phyloP scores from a whole-genome alignment of 352 stramenopile species.

The Pythium oligandrum region DNA sequence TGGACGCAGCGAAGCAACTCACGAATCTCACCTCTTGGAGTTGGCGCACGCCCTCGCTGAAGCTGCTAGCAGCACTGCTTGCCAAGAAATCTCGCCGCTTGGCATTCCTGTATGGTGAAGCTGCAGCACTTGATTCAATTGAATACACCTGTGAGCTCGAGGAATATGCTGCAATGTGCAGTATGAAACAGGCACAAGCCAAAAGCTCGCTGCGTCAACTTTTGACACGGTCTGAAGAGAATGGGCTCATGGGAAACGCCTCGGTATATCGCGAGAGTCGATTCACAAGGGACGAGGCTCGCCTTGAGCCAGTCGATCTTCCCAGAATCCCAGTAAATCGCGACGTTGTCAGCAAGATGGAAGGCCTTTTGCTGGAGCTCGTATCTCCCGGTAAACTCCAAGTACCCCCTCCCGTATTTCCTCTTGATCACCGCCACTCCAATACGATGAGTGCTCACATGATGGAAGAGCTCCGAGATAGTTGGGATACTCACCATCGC shows the following conservation, averaged over 20 bases:
- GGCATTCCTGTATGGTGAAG: slow-evolving; percentile 8
- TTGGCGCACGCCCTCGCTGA: slow-evolving; percentile 37
- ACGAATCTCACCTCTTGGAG: slow-evolving; percentile 21
- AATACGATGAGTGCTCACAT: slow-evolving; percentile 33
- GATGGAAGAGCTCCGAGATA: slow-evolving; percentile 32
- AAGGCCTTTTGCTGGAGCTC: slow-evolving; percentile 5
- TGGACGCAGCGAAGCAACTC: slow-evolving; percentile 20
- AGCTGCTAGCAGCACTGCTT: slow-evolving; percentile 26
- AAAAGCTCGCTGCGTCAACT: too few relatives aligned
- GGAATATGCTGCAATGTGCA: neutral
- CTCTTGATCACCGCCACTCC: slow-evolving; percentile 13
- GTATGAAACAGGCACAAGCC: too few relatives aligned
- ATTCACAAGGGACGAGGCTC: too few relatives aligned
- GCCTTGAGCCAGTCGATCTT: too few relatives aligned
- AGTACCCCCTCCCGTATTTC: slow-evolving; percentile 6
- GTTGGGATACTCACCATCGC: slow-evolving; percentile 33
- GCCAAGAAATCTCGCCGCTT: slow-evolving; percentile 16
- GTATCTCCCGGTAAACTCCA: slow-evolving; percentile 16
- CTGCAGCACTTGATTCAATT: neutral
- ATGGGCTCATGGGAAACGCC: too few relatives aligned
- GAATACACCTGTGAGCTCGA: slow-evolving; percentile 12
- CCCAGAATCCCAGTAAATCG: too few relatives aligned
- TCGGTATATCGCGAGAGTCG: too few relatives aligned
- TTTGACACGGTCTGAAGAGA: too few relatives aligned
- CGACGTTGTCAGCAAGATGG: neutral